phyloP scores from a whole-genome alignment of 2,329 filamentous ascomycete genomes.

The Mycosphaerella sp. region DNA sequence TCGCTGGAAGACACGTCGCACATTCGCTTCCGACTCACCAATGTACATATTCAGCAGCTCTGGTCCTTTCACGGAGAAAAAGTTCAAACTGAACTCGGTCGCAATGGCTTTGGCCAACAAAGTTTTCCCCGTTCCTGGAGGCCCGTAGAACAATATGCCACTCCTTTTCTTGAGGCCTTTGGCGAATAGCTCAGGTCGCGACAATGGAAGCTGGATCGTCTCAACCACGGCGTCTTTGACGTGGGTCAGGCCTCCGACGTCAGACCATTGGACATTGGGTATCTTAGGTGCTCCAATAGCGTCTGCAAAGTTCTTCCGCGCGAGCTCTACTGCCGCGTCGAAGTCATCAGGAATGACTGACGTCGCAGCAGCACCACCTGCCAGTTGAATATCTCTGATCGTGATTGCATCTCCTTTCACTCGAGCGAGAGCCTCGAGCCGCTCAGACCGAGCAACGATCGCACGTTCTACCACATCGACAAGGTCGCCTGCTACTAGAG shows the following conservation, averaged over 20 bases:
- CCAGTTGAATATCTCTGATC: conserved; percentile 76
- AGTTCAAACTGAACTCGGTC: conserved; percentile 88
- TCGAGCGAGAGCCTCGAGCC: conserved; percentile 65
- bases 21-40: conserved; percentile 87
- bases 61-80: conserved; percentile 88
- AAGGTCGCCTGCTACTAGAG: conserved; percentile 82
- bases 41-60: conserved; percentile 96
- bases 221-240: conserved; percentile 97
- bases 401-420: conserved; percentile 43
- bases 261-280: conserved; percentile 91
- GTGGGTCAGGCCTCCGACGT: conserved; percentile 86
- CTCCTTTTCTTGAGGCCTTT: conserved; percentile 98
- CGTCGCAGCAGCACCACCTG: conserved; percentile 72
- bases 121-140: conserved; percentile 86
- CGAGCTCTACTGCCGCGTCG: conserved; percentile 86
- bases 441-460: conserved; percentile 64
- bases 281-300: conserved; percentile 97
- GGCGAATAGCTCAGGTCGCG: conserved; percentile 86
- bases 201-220: conserved; percentile 88
- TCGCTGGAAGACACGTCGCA: conserved; percentile 79
- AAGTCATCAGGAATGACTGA: conserved; percentile 80
- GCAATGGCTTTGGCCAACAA: conserved; percentile 89
- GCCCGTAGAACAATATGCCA: conserved; percentile 86
- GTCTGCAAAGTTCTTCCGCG: conserved; percentile 95
- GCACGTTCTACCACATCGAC: conserved; percentile 92